These are phyloP conservation scores for Amylostereum chailletii DNA, from an alignment of 1,284 basidiomycete species.

Conservation along the genomic window DNA sequence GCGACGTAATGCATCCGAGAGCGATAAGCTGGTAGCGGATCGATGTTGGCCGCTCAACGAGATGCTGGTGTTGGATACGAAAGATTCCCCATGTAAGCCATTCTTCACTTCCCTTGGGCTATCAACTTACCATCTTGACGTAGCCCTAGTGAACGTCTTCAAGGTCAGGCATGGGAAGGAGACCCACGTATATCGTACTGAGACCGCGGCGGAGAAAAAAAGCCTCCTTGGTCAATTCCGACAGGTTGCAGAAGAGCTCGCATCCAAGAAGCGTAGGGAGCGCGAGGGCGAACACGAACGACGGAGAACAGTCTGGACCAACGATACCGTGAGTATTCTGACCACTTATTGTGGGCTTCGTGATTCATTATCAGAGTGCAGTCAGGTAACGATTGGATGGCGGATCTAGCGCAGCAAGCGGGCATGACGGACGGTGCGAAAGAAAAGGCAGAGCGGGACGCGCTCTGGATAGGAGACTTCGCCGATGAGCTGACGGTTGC, in stretches of 20 bases:
- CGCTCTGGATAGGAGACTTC: conserved; percentile 84
- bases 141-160: conserved; percentile 91
- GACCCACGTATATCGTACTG: conserved; percentile 87
- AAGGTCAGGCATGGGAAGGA: conserved; percentile 93
- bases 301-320: conserved; percentile 71
- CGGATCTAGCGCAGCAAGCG: conserved; percentile 48
- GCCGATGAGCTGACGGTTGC: conserved; percentile 88
- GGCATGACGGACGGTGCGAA: conserved; percentile 50
- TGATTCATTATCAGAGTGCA: conserved; percentile 18
- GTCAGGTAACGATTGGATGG: conserved; percentile 65
- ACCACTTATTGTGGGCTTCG: conserved; percentile 1
- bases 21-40: conserved; percentile 79
- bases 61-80: conserved; percentile 90
- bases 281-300: conserved; percentile 87
- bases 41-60: conserved; percentile 88
- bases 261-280: conserved; percentile 83
- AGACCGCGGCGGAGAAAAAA: conserved; percentile 80
- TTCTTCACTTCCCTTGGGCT: background rate
- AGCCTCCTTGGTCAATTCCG: conserved; percentile 79
- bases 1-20: conserved; percentile 37
- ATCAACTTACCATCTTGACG: background rate
- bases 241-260: conserved; percentile 86
- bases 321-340: conserved; percentile 40
- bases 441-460: conserved; percentile 69
- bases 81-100: conserved; percentile 81